Evolutionary conservation across 2,329 filamentous ascomycete genomes (phyloP).

Genomic region (Dactylonectria macrodidyma): DNA sequence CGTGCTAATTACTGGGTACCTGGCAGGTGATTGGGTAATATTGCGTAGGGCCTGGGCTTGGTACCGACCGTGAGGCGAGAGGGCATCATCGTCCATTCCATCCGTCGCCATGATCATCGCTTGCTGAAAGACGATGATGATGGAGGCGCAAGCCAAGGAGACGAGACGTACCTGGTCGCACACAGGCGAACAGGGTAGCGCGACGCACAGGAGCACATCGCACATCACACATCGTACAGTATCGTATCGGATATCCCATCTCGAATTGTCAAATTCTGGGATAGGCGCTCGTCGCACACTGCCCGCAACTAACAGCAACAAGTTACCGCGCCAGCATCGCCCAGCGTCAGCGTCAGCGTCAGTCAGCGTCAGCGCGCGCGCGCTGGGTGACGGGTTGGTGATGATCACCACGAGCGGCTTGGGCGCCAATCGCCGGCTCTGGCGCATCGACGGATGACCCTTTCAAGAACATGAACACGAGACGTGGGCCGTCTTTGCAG

Average conservation of each 20-base stretch:
- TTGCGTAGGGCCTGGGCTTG: no score
- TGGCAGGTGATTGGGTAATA: no score
- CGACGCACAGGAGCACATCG: slow-evolving; percentile 19
- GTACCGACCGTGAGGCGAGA: not conserved
- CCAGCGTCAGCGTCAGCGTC: slow-evolving; percentile 41
- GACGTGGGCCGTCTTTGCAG: slow-evolving; percentile 11
- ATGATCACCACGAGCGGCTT: slow-evolving; percentile 34
- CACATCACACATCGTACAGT: slow-evolving; percentile 22
- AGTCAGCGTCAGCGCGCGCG: slow-evolving; percentile 42
- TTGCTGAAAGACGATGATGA: slow-evolving; percentile 20
- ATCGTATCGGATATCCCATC: slow-evolving; percentile 22
- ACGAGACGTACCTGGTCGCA: slow-evolving; percentile 12
- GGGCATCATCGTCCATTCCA: not conserved
- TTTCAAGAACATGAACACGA: slow-evolving; percentile 13
- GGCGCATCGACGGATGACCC: slow-evolving; percentile 16
- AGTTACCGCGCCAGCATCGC: slow-evolving; percentile 36
- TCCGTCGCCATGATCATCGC: slow-evolving; percentile 4
- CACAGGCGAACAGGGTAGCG: slow-evolving; percentile 15
- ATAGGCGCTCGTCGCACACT: slow-evolving; percentile 24
- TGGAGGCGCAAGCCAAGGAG: slow-evolving; percentile 15
- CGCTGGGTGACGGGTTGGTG: slow-evolving; percentile 32
- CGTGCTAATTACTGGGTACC: slow-evolving; percentile 1
- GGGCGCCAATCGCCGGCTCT: slow-evolving; percentile 33
- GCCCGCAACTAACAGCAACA: slow-evolving; percentile 16
- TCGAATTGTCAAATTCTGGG: slow-evolving; percentile 5